Percentiles rank a stretch among this genome's conserved stretches.
Evolutionary conservation across 495 filamentous ascomycete genomes (phyloP).

Genomic region (Bombardia bombarda): DNA sequence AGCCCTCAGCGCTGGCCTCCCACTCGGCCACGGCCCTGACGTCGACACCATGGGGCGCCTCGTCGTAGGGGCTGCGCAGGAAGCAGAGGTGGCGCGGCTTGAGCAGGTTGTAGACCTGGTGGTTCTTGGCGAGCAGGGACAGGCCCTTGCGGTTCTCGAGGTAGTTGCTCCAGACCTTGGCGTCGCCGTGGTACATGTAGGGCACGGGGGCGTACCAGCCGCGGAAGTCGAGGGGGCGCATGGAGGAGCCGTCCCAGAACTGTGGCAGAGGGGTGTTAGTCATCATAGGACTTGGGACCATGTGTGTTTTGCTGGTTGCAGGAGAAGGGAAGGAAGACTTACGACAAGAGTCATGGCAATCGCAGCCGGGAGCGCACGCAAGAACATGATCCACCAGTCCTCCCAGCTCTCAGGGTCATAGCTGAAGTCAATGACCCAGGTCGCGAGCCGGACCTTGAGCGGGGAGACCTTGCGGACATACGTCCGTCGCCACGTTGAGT

Average conservation of each 20-base stretch:
- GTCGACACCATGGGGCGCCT: not conserved
- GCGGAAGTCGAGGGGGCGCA: not conserved
- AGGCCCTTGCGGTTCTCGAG: conserved; percentile 4
- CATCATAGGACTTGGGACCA: too few species aligned
- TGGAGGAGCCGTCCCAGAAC: too few species aligned
- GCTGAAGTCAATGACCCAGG: conserved; percentile 10
- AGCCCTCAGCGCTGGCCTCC: not conserved
- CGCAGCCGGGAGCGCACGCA: conserved; percentile 5
- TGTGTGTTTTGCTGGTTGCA: too few species aligned
- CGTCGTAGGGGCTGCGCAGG: not conserved
- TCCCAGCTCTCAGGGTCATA: conserved; percentile 5
- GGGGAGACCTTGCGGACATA: conserved; percentile 13
- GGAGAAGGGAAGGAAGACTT: too few species aligned
- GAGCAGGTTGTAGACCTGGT: conserved; percentile 1
- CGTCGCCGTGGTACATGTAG: conserved; percentile 4
- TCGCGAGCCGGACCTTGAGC: conserved; percentile 5
- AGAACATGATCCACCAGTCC: conserved; percentile 6
- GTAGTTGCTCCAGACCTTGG: conserved; percentile 10
- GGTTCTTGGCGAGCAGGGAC: not conserved
- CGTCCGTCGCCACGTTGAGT: conserved; percentile 10
- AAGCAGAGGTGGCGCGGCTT: conserved; percentile 10
- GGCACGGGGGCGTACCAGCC: conserved; percentile 2
- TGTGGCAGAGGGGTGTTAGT: too few species aligned
- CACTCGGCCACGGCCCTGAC: conserved; percentile 2
- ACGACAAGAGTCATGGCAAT: conserved; percentile 8